Evolutionary conservation across 352 stramenopile genomes (phyloP), one percentile per base, ranked within the genome.

Genomic region (Phytopythium aichiense): DNA sequence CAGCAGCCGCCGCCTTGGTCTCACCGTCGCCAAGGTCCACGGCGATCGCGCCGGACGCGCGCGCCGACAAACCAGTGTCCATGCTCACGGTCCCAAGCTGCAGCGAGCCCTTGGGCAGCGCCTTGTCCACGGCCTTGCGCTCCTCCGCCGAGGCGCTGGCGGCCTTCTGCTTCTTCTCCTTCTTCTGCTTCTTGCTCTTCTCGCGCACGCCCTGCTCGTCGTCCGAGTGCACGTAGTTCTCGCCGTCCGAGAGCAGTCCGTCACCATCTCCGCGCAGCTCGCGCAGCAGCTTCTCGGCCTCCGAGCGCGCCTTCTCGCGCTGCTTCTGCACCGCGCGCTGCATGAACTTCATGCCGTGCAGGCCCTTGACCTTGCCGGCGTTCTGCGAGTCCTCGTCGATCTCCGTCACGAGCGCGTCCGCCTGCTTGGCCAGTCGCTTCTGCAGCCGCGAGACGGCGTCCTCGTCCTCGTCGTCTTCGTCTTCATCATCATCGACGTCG

Each of bases 281-380:
- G 25, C 81, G 73, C 49, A 99, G 77, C 38, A 99, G 75, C 67
- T 91, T 84, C 58, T 98, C 86, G 0, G 96, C 95, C 67, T 99
- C 96, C 37, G 87, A 71, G 15, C 93, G 88, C 6, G 96, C 92
- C 58, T 92, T 86, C 60, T 97, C 84, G 50, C 94, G 81, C 74
- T 99, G 95, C 66, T 95, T 96, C 72, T 98, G 81, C 37, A 98
- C 81, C n/a, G 96, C 97, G 31, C 90, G 87, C 78, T 99, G 91
- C 97, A 99, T 99, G 69, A 99, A 99, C 52, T 97, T 96, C 84
- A 99, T 97, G 56, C 96, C 89, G 23, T 98, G 92, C 6, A 99
- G 76, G 6, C 94, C 93, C 43, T 85, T 85, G 23, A 80, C 77
- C 63, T 94, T 76, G 7, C 57, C 65, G 15, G 77, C 76, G 18